Conservation (phyloP, 768 basidiomycete genomes). For the Auricularia auricula-judae region DNA sequence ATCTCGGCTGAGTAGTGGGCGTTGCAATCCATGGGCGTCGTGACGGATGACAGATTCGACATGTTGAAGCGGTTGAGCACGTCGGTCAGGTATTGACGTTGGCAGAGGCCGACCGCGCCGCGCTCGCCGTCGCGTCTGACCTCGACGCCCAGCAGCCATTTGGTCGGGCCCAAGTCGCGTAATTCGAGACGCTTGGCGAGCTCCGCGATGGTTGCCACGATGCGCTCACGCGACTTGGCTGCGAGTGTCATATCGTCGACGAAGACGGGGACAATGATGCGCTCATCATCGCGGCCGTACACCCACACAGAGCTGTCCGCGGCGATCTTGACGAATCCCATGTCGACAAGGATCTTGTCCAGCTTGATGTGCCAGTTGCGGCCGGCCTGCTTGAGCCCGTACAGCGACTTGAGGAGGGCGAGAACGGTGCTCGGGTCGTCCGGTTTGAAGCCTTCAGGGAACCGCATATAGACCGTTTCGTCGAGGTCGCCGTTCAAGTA, state of each 20-base stretch:
- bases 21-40: slow-evolving; percentile 6
- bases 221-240: no score
- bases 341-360: slow-evolving; percentile 11
- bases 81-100: neutral
- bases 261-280: no score
- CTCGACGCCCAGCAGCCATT: slow-evolving; percentile 5
- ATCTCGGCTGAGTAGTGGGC: slow-evolving; percentile 1
- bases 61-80: slow-evolving; percentile 7
- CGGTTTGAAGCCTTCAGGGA: slow-evolving; percentile 19
- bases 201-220: no score
- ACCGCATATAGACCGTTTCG: slow-evolving; percentile 26
- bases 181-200: slow-evolving; percentile 8
- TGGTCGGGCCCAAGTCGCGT: slow-evolving; percentile 9
- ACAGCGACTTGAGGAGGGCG: slow-evolving; percentile 18
- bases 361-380: slow-evolving; percentile 23
- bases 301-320: no score
- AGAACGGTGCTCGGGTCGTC: slow-evolving; percentile 9
- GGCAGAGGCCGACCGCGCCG: neutral
- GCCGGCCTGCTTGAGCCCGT: slow-evolving; percentile 29
- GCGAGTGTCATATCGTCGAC: no score
- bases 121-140: neutral
- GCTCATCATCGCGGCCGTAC: no score
- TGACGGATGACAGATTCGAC: slow-evolving; percentile 1
- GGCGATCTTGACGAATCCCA: slow-evolving; percentile 20
- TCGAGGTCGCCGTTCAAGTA: slow-evolving; percentile 23